Conservation (phyloP, 371 early-diverging fungal genomes). For the Umbelopsis sp. region DNA sequence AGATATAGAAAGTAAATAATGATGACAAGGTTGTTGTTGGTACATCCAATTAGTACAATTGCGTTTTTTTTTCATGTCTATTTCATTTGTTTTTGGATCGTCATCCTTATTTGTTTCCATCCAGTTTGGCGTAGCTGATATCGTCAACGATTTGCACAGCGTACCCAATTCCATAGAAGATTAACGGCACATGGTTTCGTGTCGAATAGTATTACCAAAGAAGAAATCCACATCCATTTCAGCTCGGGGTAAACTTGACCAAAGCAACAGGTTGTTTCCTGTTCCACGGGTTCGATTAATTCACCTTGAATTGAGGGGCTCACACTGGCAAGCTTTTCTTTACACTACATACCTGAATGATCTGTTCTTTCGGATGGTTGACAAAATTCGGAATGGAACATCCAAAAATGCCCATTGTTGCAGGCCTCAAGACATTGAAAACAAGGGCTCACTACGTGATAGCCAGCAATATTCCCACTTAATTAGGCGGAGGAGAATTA, state of each 20-base stretch:
- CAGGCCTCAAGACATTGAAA: slow-evolving; percentile 87
- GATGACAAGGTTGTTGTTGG: no score
- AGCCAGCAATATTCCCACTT: slow-evolving; percentile 93
- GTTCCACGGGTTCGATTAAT: background rate
- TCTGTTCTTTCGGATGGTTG: slow-evolving; percentile 54
- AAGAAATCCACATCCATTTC: slow-evolving; percentile 45
- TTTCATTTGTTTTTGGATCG: no score
- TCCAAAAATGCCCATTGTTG: slow-evolving; percentile 98
- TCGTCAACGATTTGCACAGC: background rate
- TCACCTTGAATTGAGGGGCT: background rate
- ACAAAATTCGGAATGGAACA: slow-evolving; percentile 92
- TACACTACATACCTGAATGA: slow-evolving; percentile 32
- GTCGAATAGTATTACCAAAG: slow-evolving; percentile 3
- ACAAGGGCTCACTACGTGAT: slow-evolving; percentile 96
- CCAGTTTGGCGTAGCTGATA: no score
- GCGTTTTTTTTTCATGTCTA: no score
- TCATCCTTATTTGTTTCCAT: no score
- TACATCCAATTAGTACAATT: no score
- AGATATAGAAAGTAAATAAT: no score
- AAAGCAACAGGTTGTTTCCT: slow-evolving; percentile 31
- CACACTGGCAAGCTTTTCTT: background rate
- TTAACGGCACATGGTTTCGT: slow-evolving; percentile 14
- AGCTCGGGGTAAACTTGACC: slow-evolving; percentile 54
- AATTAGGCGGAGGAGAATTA: background rate
- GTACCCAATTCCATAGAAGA: background rate